A percentile compares a stretch with the other conserved stretches of the same genome.
Conservation (phyloP, 495 filamentous ascomycete species). For the Penicilliopsis zonata region DNA sequence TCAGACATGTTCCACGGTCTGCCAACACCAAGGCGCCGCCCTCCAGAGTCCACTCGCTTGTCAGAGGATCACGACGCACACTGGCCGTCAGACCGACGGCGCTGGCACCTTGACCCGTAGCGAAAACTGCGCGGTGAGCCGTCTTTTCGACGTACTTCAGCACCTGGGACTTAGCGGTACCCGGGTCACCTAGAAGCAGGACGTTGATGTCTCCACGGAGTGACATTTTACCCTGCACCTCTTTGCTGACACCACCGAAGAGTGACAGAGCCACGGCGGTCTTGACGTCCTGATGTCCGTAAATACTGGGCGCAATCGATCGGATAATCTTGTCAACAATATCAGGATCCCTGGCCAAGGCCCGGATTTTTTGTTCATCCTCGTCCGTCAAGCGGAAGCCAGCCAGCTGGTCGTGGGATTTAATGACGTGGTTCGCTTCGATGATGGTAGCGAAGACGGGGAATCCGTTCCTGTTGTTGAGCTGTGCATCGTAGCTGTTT, state of each 20-base stretch:
- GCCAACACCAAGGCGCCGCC: conserved; percentile 93
- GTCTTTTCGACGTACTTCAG: conserved; percentile 98
- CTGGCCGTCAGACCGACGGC: conserved; percentile 97
- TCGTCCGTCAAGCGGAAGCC: conserved; percentile 94
- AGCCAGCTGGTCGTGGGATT: conserved; percentile 94
- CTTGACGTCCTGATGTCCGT: conserved; percentile 95
- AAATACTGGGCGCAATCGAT: conserved; percentile 95
- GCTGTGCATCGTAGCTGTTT: conserved; percentile 94
- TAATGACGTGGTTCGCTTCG: conserved; percentile 94
- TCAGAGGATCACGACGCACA: conserved; percentile 91
- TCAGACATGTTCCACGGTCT: conserved; percentile 90
- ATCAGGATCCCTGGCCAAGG: conserved; percentile 74
- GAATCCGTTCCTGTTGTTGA: conserved; percentile 99
- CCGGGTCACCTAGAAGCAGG: conserved; percentile 90
- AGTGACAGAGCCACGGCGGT: conserved; percentile 89
- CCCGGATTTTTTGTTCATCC: conserved; percentile 86
- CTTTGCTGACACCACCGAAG: conserved; percentile 92
- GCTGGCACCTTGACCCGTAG: conserved; percentile 92
- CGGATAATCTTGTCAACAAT: conserved; percentile 91
- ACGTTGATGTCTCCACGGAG: conserved; percentile 99
- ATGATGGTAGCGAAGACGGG: conserved; percentile 97
- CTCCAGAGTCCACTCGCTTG: conserved; percentile 95
- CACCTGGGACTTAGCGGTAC: conserved; percentile 96
- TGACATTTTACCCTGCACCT: conserved; percentile 70
- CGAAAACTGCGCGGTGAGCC: conserved; percentile 93